Evolutionary conservation across 2,329 filamentous ascomycete species (phyloP), one percentile per base, ranked within the genome.

Genomic region (Colletotrichum abscissum): DNA sequence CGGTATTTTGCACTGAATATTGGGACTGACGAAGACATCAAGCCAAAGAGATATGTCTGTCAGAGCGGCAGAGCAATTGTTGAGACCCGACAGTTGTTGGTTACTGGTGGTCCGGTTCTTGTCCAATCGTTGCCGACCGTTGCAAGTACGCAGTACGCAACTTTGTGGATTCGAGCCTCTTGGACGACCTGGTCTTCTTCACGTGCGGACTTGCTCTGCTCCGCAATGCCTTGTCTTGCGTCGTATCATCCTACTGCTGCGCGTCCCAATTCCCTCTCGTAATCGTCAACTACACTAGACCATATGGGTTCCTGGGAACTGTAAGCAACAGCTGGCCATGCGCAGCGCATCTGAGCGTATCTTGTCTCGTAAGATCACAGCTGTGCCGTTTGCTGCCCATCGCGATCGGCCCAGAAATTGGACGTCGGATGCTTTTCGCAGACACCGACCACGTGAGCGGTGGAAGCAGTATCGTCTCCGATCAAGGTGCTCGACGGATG

Each of bases 401-500:
- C 7, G 35, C 22, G n/a, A 16, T 42, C 22, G 35, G 16, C 14
- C 2, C 24, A 12, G 22, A 26, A 46, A 8, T 22, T 12, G 59
- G 38, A 28, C 5, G 54, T 56, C 54, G 54, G 54, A 14, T 28
- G 54, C 22, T 49, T 12, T 7, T 30, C 35, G 11, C 14, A 19
- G 33, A 19, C n/a, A 14, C 57, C 57, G 57, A 22, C 57, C 67
- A 69, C 67, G 67, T 69, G 67, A 65, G 63, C 67, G 67, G 67
- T n/a, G 28, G 54, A 49, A 12, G 28, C 9, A 28, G 54, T 49
- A 38, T 52, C n/a, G 16, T 54, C 22, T 58, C 67, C 67, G 67
- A 57, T n/a, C 14, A 35, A 38, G 28, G 28, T 22, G 46, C 19
- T 70, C 12, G 11, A 66, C 12, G 22, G 22, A n/a, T 49, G 16